A percentile compares a stretch with the other conserved stretches of the same genome.
Evolutionary conservation across 306 rosid species (phyloP).

Genomic region (Trifolium fragiferum): DNA sequence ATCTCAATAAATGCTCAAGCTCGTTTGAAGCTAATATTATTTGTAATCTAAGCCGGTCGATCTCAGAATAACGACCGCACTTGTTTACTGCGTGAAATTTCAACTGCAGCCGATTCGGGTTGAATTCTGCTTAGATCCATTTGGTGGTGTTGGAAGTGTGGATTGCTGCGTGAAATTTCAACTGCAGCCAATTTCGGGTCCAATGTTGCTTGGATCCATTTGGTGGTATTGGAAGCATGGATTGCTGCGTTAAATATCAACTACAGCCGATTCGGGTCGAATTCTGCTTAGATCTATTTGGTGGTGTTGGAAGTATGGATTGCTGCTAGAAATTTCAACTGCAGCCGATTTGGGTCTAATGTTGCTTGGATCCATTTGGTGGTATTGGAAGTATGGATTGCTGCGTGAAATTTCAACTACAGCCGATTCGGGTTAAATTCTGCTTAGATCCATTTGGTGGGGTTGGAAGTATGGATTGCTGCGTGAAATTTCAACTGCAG

Average conservation of each 20-base stretch:
- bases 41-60: no score
- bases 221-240: background rate
- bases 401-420: no score
- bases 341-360: background rate
- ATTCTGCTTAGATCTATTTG: constrained; percentile 29
- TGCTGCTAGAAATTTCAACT: no score
- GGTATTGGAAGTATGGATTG: background rate
- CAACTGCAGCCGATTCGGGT: no score
- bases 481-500: no score
- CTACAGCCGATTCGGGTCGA: background rate
- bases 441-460: constrained; percentile 21
- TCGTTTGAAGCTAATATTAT: no score
- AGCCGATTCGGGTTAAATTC: background rate
- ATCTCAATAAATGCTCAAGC: no score
- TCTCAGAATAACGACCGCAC: no score
- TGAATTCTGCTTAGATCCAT: constrained; percentile 22
- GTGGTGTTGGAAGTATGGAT: background rate
- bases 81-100: no score
- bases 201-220: constrained; percentile 27
- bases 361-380: constrained; percentile 29
- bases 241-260: no score
- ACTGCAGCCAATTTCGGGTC: no score
- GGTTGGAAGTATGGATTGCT: background rate
- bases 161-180: background rate
- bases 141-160: background rate